Conservation (phyloP, 352 stramenopile genomes). For the Phytopythium sindhum region DNA sequence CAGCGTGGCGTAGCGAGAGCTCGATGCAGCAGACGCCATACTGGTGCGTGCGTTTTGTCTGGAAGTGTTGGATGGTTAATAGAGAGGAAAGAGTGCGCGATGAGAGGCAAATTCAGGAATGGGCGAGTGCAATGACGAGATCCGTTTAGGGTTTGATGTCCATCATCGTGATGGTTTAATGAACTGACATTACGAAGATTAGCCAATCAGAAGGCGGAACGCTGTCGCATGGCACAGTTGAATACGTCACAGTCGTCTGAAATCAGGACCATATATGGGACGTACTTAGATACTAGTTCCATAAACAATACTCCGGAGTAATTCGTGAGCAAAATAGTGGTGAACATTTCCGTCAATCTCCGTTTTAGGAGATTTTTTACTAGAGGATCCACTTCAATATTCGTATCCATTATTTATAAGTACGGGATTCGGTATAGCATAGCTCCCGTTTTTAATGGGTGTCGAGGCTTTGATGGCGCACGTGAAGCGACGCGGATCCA, state of each 20-base stretch:
- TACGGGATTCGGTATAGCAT: too few relatives aligned
- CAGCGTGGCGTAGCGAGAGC: constrained; percentile 27
- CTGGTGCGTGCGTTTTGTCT: not conserved
- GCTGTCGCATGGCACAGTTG: not conserved
- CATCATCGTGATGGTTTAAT: not conserved
- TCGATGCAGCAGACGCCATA: not conserved
- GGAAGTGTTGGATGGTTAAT: not conserved
- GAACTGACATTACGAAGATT: too few relatives aligned
- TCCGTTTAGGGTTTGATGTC: not conserved
- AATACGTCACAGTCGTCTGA: not conserved
- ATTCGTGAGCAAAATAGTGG: too few relatives aligned
- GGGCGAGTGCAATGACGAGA: not conserved
- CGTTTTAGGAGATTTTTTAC: too few relatives aligned
- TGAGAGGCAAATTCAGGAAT: not conserved
- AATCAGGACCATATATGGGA: not conserved
- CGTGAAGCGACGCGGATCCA: not conserved
- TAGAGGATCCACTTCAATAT: too few relatives aligned
- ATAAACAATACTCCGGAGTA: too few relatives aligned
- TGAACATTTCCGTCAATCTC: too few relatives aligned
- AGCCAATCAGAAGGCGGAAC: not conserved
- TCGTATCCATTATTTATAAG: too few relatives aligned
- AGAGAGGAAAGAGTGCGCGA: not conserved
- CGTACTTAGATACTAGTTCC: not conserved
- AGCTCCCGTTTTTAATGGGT: too few relatives aligned
- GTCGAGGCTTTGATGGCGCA: too few relatives aligned